Evolutionary conservation across 345 rosid genomes (phyloP).

Genomic region (Populus deltoides): DNA sequence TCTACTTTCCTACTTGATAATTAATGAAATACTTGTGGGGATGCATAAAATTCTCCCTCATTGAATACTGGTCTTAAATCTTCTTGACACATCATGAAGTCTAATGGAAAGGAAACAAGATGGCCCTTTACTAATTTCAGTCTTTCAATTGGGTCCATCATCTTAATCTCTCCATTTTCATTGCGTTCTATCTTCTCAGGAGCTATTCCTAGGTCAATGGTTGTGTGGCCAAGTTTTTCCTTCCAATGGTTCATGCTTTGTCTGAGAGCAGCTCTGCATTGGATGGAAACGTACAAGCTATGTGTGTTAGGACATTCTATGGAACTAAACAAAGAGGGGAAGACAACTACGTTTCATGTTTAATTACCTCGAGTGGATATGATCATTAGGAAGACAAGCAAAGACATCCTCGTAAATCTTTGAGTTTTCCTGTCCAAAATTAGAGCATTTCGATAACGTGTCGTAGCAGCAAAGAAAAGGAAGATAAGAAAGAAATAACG

Average conservation of each 20-base stretch:
- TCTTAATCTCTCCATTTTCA: slow-evolving; percentile 22
- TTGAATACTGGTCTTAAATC: slow-evolving; percentile 69
- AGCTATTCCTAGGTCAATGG: slow-evolving; percentile 82
- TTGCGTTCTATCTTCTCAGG: slow-evolving; percentile 45
- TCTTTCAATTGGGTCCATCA: slow-evolving; percentile 47
- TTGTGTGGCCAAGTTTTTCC: slow-evolving; percentile 67
- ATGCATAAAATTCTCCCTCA: slow-evolving; percentile 84
- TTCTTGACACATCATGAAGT: slow-evolving; percentile 85
- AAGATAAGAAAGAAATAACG: neutral
- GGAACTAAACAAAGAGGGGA: neutral
- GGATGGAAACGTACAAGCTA: neutral
- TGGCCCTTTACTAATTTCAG: slow-evolving; percentile 55
- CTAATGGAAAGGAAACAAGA: slow-evolving; percentile 77
- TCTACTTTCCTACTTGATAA: neutral
- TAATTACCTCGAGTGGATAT: slow-evolving; percentile 57
- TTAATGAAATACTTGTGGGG: slow-evolving; percentile 73
- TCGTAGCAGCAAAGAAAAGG: neutral
- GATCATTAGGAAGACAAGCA: slow-evolving; percentile 78
- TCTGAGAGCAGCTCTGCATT: slow-evolving; percentile 64
- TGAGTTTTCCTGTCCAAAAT: slow-evolving; percentile 46
- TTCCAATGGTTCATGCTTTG: slow-evolving; percentile 51
- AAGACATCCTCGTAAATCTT: slow-evolving; percentile 70
- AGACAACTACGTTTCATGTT: neutral
- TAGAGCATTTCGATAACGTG: neutral
- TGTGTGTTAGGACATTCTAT: neutral